Base-by-base conservation (phyloP, 177 flowering plant species). In the Telopea speciosissima region DNA sequence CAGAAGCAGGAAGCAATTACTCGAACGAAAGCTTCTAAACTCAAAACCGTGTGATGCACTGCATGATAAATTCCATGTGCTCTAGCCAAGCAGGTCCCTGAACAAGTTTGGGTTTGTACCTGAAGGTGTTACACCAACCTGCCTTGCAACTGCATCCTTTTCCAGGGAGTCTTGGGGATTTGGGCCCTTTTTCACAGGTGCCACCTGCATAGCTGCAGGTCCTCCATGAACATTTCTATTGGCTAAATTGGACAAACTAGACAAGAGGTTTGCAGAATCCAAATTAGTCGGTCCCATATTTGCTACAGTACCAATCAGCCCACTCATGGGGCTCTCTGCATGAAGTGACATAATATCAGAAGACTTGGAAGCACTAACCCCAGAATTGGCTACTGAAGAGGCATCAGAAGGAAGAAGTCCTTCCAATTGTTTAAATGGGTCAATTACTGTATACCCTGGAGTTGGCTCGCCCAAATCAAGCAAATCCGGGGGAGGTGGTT, bases 141-240 rank as follows among this genome's bases (percentile, higher is more conserved):
- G 97, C 77, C 99, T 88, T 36, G 91, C 91, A 40, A 85, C 85
- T 23, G 97, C 91, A 82, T 95, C 97, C 74, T 85, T 95, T 68
- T 89, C 86, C 75, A 95, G 70, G 24, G 94, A 78, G 70, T 87
- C 86, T 77, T 81, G 85, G n/a, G 67, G 70, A 70, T 83, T 88
- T 65, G 97, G 96, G 1, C 97, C 97, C 79, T 91, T 94, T 67
- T 75, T 81, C 24, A 67, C 21, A 36, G 40, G 40, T 44, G 81
- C 2, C 3, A 65, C 24, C 0, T 70, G 68, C 12, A 68, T 64
- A 25, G 24, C 75, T 23, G 78, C 63, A 58, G 49, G 68, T 69
- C 74, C 87, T 68, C 72, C 83, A 25, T 69, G 67, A 44, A 63
- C 70, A 58, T 71, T 68, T 44, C 25, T 72, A 71, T 52, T 71